phyloP scores from a whole-genome alignment of 2,329 filamentous ascomycete genomes.

The Phialophora chinensis region DNA sequence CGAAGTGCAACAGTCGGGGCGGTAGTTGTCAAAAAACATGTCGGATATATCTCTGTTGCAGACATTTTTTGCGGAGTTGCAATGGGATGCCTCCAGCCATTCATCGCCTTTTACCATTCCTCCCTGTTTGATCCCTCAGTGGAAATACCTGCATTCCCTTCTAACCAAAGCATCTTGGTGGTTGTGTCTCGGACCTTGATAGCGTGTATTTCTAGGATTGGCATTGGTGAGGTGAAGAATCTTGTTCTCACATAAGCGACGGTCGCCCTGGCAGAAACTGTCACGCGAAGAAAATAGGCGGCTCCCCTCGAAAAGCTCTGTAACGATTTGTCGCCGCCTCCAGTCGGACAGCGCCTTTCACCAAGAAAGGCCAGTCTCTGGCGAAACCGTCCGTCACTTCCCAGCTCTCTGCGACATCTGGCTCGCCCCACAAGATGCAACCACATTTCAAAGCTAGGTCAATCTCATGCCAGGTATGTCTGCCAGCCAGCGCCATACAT shows the following conservation, averaged over 20 bases:
- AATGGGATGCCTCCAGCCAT: not conserved
- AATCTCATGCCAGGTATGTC: conserved; percentile 29
- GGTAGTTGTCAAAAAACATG: not conserved
- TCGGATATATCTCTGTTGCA: not conserved
- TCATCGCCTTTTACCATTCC: not conserved
- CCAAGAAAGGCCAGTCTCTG: conserved; percentile 46
- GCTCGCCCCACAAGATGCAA: conserved; percentile 48
- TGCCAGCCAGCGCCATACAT: conserved; percentile 26
- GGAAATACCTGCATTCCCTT: not conserved
- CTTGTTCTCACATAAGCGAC: not conserved
- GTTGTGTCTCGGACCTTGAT: not conserved
- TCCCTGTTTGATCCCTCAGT: not conserved
- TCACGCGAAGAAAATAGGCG: conserved; percentile 29
- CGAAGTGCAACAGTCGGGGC: not conserved
- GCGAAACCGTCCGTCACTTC: conserved; percentile 48
- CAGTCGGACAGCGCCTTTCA: conserved; percentile 45
- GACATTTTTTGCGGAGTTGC: not conserved
- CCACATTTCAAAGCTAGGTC: conserved; percentile 23
- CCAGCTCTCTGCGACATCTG: conserved; percentile 46
- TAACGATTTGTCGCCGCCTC: conserved; percentile 47
- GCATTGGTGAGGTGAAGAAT: not conserved
- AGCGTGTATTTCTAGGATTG: not conserved
- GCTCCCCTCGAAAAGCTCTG: conserved; percentile 46
- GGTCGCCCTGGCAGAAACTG: not conserved
- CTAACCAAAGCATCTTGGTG: not conserved